A percentile compares a stretch with the other conserved stretches of the same genome.
Conservation (phyloP, 129 eudicot species). For the Mikania micrantha region DNA sequence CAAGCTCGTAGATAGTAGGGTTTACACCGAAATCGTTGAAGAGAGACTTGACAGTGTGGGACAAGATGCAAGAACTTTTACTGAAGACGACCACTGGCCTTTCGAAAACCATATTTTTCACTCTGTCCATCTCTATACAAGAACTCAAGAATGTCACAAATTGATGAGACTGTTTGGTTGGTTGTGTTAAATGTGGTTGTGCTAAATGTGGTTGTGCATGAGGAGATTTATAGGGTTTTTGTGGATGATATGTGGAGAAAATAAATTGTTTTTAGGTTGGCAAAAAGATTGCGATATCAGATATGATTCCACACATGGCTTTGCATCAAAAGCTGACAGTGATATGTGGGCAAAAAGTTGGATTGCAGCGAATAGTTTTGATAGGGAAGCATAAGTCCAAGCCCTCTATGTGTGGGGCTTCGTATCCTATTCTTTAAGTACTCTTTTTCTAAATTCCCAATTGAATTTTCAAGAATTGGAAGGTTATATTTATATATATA, state of each 20-base stretch:
- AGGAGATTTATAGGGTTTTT: slow-evolving; percentile 15
- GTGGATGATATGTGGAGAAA: slow-evolving; percentile 27
- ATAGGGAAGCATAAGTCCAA: slow-evolving; percentile 11
- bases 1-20: slow-evolving; percentile 62
- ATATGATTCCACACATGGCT: slow-evolving; percentile 5
- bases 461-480: slow-evolving; percentile 9
- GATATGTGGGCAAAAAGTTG: not conserved
- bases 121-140: slow-evolving; percentile 37
- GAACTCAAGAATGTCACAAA: not conserved
- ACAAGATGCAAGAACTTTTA: too few species aligned
- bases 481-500: not conserved
- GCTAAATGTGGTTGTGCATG: slow-evolving; percentile 1
- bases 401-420: not conserved
- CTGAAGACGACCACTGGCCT: slow-evolving; percentile 75
- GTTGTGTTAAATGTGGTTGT: too few species aligned
- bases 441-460: not conserved
- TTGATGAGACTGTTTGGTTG: not conserved
- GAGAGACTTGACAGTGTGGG: too few species aligned
- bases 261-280: slow-evolving; percentile 18
- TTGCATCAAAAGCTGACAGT: slow-evolving; percentile 1
- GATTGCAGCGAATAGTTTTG: slow-evolving; percentile 5
- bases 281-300: slow-evolving; percentile 3
- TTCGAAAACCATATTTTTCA: slow-evolving; percentile 49
- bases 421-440: slow-evolving; percentile 1
- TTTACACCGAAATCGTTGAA: slow-evolving; percentile 70